phyloP scores from a whole-genome alignment of 306 rosid species.

The Dalbergia oliveri region DNA sequence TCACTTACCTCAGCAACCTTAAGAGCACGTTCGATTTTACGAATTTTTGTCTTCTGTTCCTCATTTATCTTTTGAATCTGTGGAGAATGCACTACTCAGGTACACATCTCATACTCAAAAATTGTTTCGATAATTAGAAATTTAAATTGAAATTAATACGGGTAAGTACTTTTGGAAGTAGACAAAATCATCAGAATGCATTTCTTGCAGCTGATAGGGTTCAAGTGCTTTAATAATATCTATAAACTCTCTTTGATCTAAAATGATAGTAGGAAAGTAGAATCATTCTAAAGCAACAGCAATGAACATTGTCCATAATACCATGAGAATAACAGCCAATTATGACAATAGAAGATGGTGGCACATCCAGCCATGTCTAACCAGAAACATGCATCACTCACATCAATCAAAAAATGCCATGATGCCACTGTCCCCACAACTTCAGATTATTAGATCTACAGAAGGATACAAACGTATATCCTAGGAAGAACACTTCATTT shows the following conservation, averaged over 20 bases:
- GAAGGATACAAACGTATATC: neutral
- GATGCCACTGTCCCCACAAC: neutral
- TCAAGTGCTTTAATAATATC: conserved; percentile 3
- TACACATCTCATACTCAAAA: conserved; percentile 45
- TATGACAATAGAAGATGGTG: conserved; percentile 2
- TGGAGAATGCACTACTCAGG: conserved; percentile 35
- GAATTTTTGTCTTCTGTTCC: conserved; percentile 76
- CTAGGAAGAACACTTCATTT: neutral
- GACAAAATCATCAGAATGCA: conserved; percentile 4
- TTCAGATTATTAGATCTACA: neutral
- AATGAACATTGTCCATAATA: neutral
- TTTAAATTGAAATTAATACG: conserved; percentile 18
- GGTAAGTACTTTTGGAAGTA: conserved; percentile 18
- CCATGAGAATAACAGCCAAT: neutral
- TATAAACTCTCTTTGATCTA: neutral
- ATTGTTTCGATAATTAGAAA: conserved; percentile 24
- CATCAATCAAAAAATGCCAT: neutral
- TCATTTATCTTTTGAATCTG: conserved; percentile 81
- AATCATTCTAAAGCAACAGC: conserved; percentile 27
- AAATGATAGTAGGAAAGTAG: conserved; percentile 10
- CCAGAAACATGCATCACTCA: conserved; percentile 4
- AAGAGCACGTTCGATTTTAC: conserved; percentile 83
- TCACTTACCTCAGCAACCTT: conserved; percentile 89
- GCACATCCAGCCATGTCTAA: neutral
- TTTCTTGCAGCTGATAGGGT: conserved; percentile 4